These are phyloP conservation scores for Thelephora ganbajun DNA, from an alignment of 768 basidiomycete genomes.

Conservation along the genomic window DNA sequence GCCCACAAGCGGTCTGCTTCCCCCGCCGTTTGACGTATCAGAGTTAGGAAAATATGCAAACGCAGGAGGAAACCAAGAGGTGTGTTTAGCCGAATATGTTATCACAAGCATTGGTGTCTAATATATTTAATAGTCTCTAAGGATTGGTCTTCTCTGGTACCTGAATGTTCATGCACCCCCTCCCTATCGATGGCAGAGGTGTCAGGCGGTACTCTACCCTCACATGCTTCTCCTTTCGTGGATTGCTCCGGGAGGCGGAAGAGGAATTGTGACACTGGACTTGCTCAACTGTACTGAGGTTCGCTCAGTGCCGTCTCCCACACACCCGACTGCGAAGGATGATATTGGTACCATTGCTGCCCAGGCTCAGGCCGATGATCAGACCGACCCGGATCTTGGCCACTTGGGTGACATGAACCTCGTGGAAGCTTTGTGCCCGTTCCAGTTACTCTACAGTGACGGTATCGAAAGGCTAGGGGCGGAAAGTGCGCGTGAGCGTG, in stretches of 20 bases:
- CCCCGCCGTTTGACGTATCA: constrained; percentile 32
- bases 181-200: constrained; percentile 71
- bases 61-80: constrained; percentile 27
- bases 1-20: constrained; percentile 20
- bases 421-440: constrained; percentile 71
- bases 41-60: constrained; percentile 29
- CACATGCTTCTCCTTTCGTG: constrained; percentile 77
- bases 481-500: constrained; percentile 77
- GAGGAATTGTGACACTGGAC: constrained; percentile 79
- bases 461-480: constrained; percentile 81
- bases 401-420: constrained; percentile 23
- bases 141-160: constrained; percentile 81
- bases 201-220: constrained; percentile 72
- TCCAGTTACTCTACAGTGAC: constrained; percentile 83
- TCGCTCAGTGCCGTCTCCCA: constrained; percentile 68
- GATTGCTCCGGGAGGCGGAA: constrained; percentile 71
- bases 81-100: constrained; percentile 11
- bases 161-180: constrained; percentile 80
- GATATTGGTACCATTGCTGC: constrained; percentile 85
- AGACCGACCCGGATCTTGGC: constrained; percentile 25
- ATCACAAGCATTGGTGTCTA: constrained; percentile 2
- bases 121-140: constrained; percentile 49
- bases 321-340: constrained; percentile 66
- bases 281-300: constrained; percentile 79
- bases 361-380: constrained; percentile 34